Evolutionary conservation across 2,329 filamentous ascomycete genomes (phyloP).

Genomic region (Aspergillus tubingensis): DNA sequence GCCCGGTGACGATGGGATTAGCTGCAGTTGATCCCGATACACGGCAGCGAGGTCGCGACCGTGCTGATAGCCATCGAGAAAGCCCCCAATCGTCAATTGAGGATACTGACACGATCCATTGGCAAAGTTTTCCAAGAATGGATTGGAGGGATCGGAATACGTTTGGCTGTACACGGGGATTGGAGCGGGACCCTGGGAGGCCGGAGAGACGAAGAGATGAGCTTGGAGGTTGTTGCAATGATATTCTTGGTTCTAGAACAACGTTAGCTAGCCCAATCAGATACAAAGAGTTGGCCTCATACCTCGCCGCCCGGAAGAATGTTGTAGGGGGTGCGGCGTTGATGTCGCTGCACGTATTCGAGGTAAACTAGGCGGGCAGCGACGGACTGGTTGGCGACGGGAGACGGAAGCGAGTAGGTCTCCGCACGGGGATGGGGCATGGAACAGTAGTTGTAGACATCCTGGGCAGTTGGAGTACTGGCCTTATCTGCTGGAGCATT

Average conservation of each 20-base stretch:
- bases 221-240: conserved; percentile 40
- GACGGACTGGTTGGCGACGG: conserved; percentile 29
- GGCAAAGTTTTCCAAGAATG: conserved; percentile 33
- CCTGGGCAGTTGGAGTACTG: conserved; percentile 25
- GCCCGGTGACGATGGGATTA: conserved; percentile 33
- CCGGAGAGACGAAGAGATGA: conserved; percentile 38
- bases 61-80: conserved; percentile 42
- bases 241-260: conserved; percentile 39
- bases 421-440: conserved; percentile 42
- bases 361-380: conserved; percentile 39
- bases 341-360: conserved; percentile 44
- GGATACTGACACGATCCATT: conserved; percentile 43
- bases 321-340: conserved; percentile 43
- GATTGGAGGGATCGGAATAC: conserved; percentile 39
- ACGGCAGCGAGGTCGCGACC: conserved; percentile 38
- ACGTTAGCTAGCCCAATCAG: background rate
- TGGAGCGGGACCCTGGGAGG: conserved; percentile 20
- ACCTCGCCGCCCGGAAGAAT: conserved; percentile 44
- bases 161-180: conserved; percentile 40
- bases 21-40: conserved; percentile 34
- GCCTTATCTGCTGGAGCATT: conserved; percentile 27
- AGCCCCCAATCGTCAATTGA: conserved; percentile 42
- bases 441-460: conserved; percentile 42
- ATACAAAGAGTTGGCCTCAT: background rate
- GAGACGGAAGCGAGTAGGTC: conserved; percentile 34